Conservation (phyloP, 768 basidiomycete species). For the Leccinum ochraceum region DNA sequence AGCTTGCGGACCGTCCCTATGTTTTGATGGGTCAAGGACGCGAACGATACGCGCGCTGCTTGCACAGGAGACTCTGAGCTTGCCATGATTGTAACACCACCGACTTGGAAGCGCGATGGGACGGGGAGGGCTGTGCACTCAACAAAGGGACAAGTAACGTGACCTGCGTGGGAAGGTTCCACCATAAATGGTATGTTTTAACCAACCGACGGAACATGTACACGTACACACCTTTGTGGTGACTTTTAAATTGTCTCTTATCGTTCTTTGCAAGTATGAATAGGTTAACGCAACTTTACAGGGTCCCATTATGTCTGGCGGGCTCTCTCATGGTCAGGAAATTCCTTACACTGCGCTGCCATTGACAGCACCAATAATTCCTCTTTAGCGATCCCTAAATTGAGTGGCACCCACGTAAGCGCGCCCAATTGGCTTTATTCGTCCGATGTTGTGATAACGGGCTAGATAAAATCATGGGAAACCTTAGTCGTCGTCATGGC, state of each 20-base stretch:
- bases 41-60: constrained; percentile 58
- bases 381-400: constrained; percentile 20
- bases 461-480: constrained; percentile 2
- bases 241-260: constrained; percentile 23
- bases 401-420: constrained; percentile 25
- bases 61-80: constrained; percentile 20
- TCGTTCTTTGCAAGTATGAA: constrained; percentile 26
- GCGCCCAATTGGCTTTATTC: constrained; percentile 11
- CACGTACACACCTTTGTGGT: constrained; percentile 11
- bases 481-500: constrained; percentile 23
- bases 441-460: constrained; percentile 17
- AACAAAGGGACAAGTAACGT: constrained; percentile 14
- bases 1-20: constrained; percentile 67
- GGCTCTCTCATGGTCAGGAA: constrained; percentile 8
- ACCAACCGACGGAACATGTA: not conserved
- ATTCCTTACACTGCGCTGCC: constrained; percentile 11
- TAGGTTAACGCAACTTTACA: constrained; percentile 21
- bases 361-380: constrained; percentile 30
- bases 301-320: constrained; percentile 26
- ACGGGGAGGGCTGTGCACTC: constrained; percentile 17
- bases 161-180: constrained; percentile 27
- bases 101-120: not conserved
- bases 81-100: constrained; percentile 20
- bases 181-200: constrained; percentile 5
- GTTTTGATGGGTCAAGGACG: constrained; percentile 79